Evolutionary conservation across 2,329 filamentous ascomycete species (phyloP).

Genomic region (Madurella mycetomatis): DNA sequence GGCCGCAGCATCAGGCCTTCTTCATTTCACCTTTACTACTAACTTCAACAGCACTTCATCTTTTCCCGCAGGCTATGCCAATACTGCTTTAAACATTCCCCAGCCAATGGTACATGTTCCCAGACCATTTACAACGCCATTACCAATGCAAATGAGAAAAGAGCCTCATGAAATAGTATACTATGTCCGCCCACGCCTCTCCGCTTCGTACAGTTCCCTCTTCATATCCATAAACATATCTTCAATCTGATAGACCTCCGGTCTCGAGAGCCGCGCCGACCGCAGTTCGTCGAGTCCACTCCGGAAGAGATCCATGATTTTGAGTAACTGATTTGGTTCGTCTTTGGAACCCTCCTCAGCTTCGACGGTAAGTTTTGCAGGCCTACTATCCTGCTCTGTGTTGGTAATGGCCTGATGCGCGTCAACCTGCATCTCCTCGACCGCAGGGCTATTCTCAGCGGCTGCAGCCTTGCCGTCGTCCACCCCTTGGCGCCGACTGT

Average conservation of each 20-base stretch:
- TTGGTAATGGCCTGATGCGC: not conserved
- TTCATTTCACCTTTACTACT: not conserved
- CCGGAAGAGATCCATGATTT: conserved; percentile 48
- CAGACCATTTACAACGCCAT: conserved; percentile 4
- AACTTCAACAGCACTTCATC: not conserved
- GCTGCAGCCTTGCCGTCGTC: not conserved
- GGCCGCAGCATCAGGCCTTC: not conserved
- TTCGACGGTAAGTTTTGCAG: not conserved
- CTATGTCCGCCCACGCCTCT: conserved; percentile 48
- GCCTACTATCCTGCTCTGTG: conserved; percentile 1
- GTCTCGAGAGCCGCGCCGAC: conserved; percentile 54
- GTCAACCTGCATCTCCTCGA: conserved; percentile 15
- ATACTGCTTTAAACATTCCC: not conserved
- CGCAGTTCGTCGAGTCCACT: conserved; percentile 57
- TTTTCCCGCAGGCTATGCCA: not conserved
- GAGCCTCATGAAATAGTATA: not conserved
- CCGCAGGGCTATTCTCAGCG: not conserved
- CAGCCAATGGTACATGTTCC: not conserved
- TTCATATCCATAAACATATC: conserved; percentile 77
- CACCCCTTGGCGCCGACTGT: conserved; percentile 16
- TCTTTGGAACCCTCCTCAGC: not conserved
- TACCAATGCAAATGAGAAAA: conserved; percentile 14
- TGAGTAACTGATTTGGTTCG: conserved; percentile 12
- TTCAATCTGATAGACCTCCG: conserved; percentile 67
- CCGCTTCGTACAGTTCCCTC: conserved; percentile 67